phyloP scores from a whole-genome alignment of 2,329 filamentous ascomycete species.

The Arthroderma uncinatum region DNA sequence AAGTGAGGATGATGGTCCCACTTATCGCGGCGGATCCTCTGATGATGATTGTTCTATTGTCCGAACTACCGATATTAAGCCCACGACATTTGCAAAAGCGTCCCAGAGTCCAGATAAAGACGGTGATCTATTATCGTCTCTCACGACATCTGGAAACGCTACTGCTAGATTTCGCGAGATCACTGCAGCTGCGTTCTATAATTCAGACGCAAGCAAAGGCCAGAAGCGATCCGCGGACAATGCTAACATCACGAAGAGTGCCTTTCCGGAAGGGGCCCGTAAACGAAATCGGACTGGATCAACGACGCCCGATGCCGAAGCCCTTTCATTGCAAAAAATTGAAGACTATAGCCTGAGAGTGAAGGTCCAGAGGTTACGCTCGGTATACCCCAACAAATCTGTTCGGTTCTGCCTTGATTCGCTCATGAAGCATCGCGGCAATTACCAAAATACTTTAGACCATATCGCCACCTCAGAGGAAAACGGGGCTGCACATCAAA shows the following conservation, averaged over 20 bases:
- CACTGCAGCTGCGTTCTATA: conserved; percentile 34
- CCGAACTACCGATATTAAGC: conserved; percentile 47
- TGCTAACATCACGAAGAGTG: conserved; percentile 30
- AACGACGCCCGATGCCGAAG: conserved; percentile 14
- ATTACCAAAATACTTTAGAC: conserved; percentile 45
- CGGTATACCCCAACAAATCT: conserved; percentile 38
- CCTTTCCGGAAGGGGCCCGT: not conserved
- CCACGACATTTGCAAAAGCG: conserved; percentile 45
- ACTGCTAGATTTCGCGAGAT: conserved; percentile 35
- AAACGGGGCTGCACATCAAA: conserved; percentile 19
- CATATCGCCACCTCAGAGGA: conserved; percentile 35
- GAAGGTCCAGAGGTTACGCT: conserved; percentile 44
- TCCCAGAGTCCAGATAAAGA: conserved; percentile 30
- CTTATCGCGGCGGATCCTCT: conserved; percentile 52
- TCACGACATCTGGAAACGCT: conserved; percentile 19
- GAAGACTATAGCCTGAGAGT: conserved; percentile 38
- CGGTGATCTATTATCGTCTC: conserved; percentile 31
- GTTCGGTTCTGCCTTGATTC: conserved; percentile 41
- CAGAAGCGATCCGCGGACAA: conserved; percentile 22
- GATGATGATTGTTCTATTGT: conserved; percentile 46
- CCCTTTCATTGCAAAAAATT: conserved; percentile 41
- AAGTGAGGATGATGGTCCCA: conserved; percentile 46
- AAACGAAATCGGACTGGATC: conserved; percentile 1
- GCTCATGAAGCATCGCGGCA: conserved; percentile 40
- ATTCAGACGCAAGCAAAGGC: conserved; percentile 20